A percentile compares a stretch with the other conserved stretches of the same genome.
Conservation (phyloP, 306 rosid genomes). For the Mimosa bimucronata region DNA sequence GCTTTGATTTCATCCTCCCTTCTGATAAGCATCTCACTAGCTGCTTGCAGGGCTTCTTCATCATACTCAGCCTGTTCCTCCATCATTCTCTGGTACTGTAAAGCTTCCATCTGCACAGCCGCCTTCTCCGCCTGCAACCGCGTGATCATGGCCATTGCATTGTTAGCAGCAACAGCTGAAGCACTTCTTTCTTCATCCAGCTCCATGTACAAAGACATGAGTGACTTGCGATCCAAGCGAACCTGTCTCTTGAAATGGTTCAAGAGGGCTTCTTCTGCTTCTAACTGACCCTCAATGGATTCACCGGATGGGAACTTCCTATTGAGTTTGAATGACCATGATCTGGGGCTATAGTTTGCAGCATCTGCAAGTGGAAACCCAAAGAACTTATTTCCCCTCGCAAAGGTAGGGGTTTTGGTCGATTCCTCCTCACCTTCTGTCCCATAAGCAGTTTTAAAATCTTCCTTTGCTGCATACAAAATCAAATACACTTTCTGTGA, state of each 20-base stretch:
- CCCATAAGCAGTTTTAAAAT: conserved; percentile 46
- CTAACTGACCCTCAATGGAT: conserved; percentile 47
- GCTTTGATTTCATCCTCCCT: conserved; percentile 72
- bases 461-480: conserved; percentile 60
- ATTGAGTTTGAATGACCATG: conserved; percentile 47
- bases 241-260: conserved; percentile 64
- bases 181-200: conserved; percentile 97
- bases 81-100: conserved; percentile 97
- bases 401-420: conserved; percentile 53
- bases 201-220: conserved; percentile 87
- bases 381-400: conserved; percentile 67
- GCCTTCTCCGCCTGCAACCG: conserved; percentile 92
- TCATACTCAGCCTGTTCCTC: conserved; percentile 97
- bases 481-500: neutral
- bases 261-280: conserved; percentile 56
- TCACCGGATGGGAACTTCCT: conserved; percentile 63
- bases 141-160: conserved; percentile 99
- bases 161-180: conserved; percentile 88
- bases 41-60: conserved; percentile 79
- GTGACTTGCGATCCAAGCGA: conserved; percentile 77
- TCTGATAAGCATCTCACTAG: conserved; percentile 66
- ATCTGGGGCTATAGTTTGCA: conserved; percentile 63
- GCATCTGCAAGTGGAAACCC: conserved; percentile 82
- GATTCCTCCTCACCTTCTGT: conserved; percentile 57
- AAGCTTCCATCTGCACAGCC: conserved; percentile 93